Evolutionary conservation across 352 stramenopile genomes (phyloP).

Genomic region (Globisporangium barbulae): DNA sequence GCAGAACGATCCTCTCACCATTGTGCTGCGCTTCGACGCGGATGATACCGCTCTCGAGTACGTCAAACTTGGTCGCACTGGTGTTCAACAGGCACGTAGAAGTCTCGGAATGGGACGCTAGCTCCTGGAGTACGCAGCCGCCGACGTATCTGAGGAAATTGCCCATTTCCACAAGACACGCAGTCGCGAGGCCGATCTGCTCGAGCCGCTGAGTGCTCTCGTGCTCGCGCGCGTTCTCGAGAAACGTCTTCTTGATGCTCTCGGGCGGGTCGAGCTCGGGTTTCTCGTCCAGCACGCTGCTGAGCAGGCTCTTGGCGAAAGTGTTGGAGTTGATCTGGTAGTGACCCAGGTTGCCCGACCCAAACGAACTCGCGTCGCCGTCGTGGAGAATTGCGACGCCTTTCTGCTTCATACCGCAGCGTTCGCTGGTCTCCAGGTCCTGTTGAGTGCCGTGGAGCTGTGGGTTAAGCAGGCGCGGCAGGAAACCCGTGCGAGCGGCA

Average conservation of each 20-base stretch:
- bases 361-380: conserved; percentile 48
- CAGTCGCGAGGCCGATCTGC: conserved; percentile 45
- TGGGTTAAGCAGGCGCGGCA: conserved; percentile 50
- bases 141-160: conserved; percentile 63
- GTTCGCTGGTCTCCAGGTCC: conserved; percentile 36
- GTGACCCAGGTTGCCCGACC: conserved; percentile 59
- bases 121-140: conserved; percentile 36
- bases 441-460: conserved; percentile 33
- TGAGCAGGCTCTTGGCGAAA: conserved; percentile 68
- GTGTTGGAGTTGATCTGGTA: conserved; percentile 89
- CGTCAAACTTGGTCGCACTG: conserved; percentile 40
- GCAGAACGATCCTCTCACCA: conserved; percentile 34
- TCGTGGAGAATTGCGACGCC: conserved; percentile 67
- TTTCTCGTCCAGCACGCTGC: conserved; percentile 78
- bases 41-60: conserved; percentile 44
- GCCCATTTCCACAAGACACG: conserved; percentile 58
- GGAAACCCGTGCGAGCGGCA: conserved; percentile 56
- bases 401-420: conserved; percentile 43
- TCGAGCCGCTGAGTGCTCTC: conserved; percentile 53
- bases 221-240: conserved; percentile 53
- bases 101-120: conserved; percentile 33
- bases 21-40: conserved; percentile 37
- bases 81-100: conserved; percentile 56
- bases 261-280: conserved; percentile 70
- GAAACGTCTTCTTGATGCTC: conserved; percentile 66